Evolutionary conservation across 1,139 yeast genomes (phyloP).

Genomic region (Meyerozyma guilliermondii): DNA sequence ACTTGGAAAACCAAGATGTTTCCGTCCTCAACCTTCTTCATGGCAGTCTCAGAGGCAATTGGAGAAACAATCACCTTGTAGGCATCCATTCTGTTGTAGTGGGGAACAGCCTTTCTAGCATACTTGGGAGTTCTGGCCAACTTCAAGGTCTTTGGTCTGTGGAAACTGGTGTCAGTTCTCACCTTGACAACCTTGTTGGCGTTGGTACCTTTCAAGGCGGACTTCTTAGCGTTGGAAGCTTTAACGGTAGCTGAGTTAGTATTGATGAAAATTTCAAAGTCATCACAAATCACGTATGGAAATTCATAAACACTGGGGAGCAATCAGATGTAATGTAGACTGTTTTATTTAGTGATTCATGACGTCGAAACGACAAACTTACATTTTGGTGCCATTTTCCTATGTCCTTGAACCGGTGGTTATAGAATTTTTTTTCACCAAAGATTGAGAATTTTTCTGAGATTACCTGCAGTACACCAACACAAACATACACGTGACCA

Average conservation of each 20-base stretch:
- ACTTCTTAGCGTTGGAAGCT: slow-evolving; percentile 98
- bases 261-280: slow-evolving; percentile 6
- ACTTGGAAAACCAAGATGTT: slow-evolving; percentile 99
- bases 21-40: slow-evolving; percentile 99
- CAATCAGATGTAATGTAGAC: not conserved
- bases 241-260: slow-evolving; percentile 46
- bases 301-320: not conserved
- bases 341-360: not conserved
- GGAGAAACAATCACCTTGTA: slow-evolving; percentile 94
- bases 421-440: slow-evolving; percentile 1
- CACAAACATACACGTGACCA: not conserved
- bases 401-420: not conserved
- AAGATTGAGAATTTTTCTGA: slow-evolving; percentile 1
- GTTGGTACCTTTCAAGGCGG: slow-evolving; percentile 97
- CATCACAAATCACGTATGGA: not conserved
- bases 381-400: slow-evolving; percentile 29
- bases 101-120: slow-evolving; percentile 95
- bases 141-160: slow-evolving; percentile 95
- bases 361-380: slow-evolving; percentile 1
- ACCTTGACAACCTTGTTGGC: slow-evolving; percentile 87
- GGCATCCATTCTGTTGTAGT: slow-evolving; percentile 94
- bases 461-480: not conserved
- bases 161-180: slow-evolving; percentile 94
- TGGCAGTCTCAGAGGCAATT: slow-evolving; percentile 97
- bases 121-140: slow-evolving; percentile 93